Evolutionary conservation across 2,329 filamentous ascomycete species (phyloP), one percentile per base, ranked within the genome.

Genomic region (Aspergillus fischeri): DNA sequence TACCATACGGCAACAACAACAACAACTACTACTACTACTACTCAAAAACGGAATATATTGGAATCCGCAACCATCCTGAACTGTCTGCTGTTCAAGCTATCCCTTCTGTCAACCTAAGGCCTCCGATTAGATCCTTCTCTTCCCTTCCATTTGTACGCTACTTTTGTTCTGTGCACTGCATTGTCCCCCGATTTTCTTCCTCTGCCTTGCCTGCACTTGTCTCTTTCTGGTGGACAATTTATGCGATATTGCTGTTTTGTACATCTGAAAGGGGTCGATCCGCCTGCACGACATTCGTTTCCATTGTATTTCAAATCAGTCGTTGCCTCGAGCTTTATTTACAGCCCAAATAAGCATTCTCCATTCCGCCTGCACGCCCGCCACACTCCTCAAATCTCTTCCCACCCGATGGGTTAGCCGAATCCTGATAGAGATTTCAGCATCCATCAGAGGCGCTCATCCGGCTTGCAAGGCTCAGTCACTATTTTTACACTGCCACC

Each of bases 401-500:
- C 50, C 56, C 60, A 41, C 51, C 59, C 59, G 62, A 64, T 65
- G 62, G 62, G 55, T 60, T 64, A 57, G 60, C 56, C 47, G 57
- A n/a, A 53, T 21, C 10, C 27, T 27, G n/a, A 45, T 24, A 29
- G n/a, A 53, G 21, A 24, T 41, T 35, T 25, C 17, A 11, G 14
- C 21, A 9, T 50, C n/a, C 44, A 49, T 42, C 38, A 44, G 41
- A 21, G 41, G 41, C 41, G 20, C 17, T n/a, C 41, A 21, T 14
- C 27, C 44, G 55, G 24, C 51, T 62, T 60, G 55, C 58, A 61
- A 63, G 57, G 55, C 60, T 63, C 57, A 65, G 32, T 62, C 63
- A 58, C 65, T 67, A 66, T 70, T 67, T 67, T 66, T 65, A 64
- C 62, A 35, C n/a, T 45, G 38, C 52, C 56, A 58, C 63, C 59